phyloP scores from a whole-genome alignment of 345 rosid species.

The Lagerstroemia speciosa region DNA sequence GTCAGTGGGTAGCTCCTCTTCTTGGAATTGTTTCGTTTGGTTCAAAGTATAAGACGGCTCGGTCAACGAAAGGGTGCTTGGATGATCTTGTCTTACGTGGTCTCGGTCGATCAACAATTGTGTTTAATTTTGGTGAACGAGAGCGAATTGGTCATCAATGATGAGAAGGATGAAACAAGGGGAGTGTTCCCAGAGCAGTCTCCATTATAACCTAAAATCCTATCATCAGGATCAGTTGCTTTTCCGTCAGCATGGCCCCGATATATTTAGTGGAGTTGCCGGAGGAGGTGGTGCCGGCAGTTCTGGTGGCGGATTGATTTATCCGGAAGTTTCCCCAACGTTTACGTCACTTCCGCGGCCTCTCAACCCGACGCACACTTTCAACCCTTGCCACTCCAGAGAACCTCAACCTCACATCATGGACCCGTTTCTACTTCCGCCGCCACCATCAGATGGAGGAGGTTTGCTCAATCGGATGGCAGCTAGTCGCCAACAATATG shows the following conservation, averaged over 20 bases:
- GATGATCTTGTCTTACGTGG: background rate
- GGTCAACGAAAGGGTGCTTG: background rate
- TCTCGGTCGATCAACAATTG: background rate
- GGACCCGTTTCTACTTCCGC: slow-evolving; percentile 58
- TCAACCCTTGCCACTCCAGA: slow-evolving; percentile 41
- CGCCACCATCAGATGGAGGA: slow-evolving; percentile 43
- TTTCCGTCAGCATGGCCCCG: slow-evolving; percentile 33
- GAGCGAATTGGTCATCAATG: background rate
- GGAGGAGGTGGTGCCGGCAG: slow-evolving; percentile 10
- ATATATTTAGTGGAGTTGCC: slow-evolving; percentile 15
- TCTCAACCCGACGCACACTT: slow-evolving; percentile 40
- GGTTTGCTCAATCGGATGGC: slow-evolving; percentile 48
- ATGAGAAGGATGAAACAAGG: slow-evolving; percentile 62
- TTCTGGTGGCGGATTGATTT: slow-evolving; percentile 29
- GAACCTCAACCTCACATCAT: slow-evolving; percentile 20
- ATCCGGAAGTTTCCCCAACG: slow-evolving; percentile 49
- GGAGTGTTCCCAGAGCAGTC: slow-evolving; percentile 41
- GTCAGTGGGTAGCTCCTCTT: too few relatives aligned
- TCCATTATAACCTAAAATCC: slow-evolving; percentile 47
- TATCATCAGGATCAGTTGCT: slow-evolving; percentile 60
- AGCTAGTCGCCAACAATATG: slow-evolving; percentile 51
- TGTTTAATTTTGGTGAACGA: too few relatives aligned
- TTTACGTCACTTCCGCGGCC: slow-evolving; percentile 51
- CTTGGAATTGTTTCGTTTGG: too few relatives aligned
- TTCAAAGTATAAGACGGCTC: background rate